Evolutionary conservation across 371 early-diverging fungal genomes (phyloP), one percentile per base, ranked within the genome.

Genomic region (Entomophthora muscae): DNA sequence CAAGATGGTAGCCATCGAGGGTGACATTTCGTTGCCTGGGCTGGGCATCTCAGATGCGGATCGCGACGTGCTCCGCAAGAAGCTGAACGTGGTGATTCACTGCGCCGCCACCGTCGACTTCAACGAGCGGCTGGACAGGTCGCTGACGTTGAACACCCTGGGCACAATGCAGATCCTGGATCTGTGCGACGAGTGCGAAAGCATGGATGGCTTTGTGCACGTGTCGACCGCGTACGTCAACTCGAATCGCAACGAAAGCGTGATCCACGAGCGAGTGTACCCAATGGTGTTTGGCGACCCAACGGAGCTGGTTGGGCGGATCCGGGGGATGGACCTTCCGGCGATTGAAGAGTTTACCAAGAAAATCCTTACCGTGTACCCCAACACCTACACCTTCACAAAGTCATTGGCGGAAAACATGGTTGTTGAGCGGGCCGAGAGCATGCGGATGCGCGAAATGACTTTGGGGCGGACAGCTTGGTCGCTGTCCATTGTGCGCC

Each of bases 41-140:
- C 68, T 83, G 21, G 83, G 78, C 0, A 67, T 83, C 10, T 71
- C 77, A 2, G 72, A 71, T 7, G 53, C 67, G 1, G 77, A 80
- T 67, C 61, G 73, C 22, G 69, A 67, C 12, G 66, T 72, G 55
- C 57, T 83, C 12, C 70, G 69, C 3, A 72, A 70, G 7, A 66
- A 83, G 42, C 68, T 72, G 1, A 74, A 75, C 52, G 57, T 79
- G 12, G 71, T 83, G 22, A 71, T 78, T 51, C 77, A 83, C 57
- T 79, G 83, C 65, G 81, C 79, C 30, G 83, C 75, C 22, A 75
- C 72, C 26, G 73, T 78, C 23, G 80, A 79, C 61, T 77, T 78
- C 52, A 76, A 75, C 57, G 80, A 78, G 53, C 69, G 73, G 3
- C 60, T 80, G 28, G 76, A 78, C 66, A 64, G 70, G 21, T 57